Evolutionary conservation across 2,329 filamentous ascomycete species (phyloP), one percentile per base, ranked within the genome.

Genomic region (Colletotrichum tamarilloi): DNA sequence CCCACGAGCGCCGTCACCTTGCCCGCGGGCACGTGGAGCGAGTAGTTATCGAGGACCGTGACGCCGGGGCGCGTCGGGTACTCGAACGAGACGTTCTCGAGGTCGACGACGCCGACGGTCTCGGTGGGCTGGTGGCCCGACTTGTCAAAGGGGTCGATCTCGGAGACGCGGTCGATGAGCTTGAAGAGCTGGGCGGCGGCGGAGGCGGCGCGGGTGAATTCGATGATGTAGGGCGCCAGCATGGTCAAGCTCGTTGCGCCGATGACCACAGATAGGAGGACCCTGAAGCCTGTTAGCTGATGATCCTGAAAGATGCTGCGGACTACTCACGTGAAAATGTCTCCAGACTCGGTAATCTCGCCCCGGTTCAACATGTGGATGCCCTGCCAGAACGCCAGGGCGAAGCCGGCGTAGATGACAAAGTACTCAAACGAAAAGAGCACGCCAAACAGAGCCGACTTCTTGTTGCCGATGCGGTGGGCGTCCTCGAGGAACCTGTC

Each of bases 351-450:
- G 1, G 74, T 52, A 30, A 86, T 82, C 66, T 85, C 82, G 14
- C 83, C 83, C 1, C 76, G 77, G 11, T 79, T 76, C 19, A 82
- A 77, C 79, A 86, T 81, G 32, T 77, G 78, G 46, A 85, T 76
- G 9, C 85, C 85, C 68, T 86, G 84, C 85, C 85, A 87, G 65
- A 86, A 87, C 8, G 83, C 82, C 6, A 87, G 79, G 1, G 81
- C 83, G 58, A 84, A 85, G 11, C 84, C 84, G 1, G 82, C 77
- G 52, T 85, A 85, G 58, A 86, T 82, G 68, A 85, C 80, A 59
- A 80, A 81, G 65, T 84, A 86, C 73, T 84, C 81, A 4, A 75
- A 76, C 2, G 80, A 82, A 74, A 85, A 85, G 65, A 86, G 76
- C 14, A 83, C 73, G 6, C 82, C 84, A 58, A 81, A 81, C 3